phyloP scores from a whole-genome alignment of 352 stramenopile species.

The Pythium pyrilobum region DNA sequence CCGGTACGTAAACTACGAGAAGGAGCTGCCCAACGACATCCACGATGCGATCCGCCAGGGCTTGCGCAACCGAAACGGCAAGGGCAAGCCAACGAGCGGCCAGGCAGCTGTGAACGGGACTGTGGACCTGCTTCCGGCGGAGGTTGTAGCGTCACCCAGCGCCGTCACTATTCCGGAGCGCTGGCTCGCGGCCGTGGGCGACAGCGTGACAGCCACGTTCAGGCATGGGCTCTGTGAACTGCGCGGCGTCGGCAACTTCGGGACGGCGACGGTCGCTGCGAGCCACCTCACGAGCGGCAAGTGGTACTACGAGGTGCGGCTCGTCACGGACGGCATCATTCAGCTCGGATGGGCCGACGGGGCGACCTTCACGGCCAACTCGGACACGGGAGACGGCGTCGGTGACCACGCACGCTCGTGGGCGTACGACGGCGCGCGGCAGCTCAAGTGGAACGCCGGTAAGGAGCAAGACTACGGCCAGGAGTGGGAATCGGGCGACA shows the following conservation, averaged over 20 bases:
- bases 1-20: constrained; percentile 72
- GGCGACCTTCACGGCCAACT: constrained; percentile 72
- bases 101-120: neutral
- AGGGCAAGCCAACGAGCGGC: neutral
- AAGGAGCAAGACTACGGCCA: constrained; percentile 56
- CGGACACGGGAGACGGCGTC: constrained; percentile 81
- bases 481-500: constrained; percentile 75
- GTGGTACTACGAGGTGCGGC: constrained; percentile 90
- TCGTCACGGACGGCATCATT: constrained; percentile 86
- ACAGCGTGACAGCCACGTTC: constrained; percentile 46
- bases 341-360: constrained; percentile 91
- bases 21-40: constrained; percentile 47
- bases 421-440: constrained; percentile 85
- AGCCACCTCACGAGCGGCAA: constrained; percentile 49
- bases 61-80: constrained; percentile 46
- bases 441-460: constrained; percentile 81
- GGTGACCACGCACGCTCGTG: constrained; percentile 88
- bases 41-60: constrained; percentile 64
- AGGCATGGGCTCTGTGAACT: constrained; percentile 70
- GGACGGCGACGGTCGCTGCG: constrained; percentile 49
- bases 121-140: neutral
- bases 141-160: neutral
- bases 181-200: constrained; percentile 44
- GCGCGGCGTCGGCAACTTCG: constrained; percentile 69
- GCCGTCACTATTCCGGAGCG: constrained; percentile 16